Evolutionary conservation across 345 rosid genomes (phyloP).

Genomic region (Eucalyptus paniculata): DNA sequence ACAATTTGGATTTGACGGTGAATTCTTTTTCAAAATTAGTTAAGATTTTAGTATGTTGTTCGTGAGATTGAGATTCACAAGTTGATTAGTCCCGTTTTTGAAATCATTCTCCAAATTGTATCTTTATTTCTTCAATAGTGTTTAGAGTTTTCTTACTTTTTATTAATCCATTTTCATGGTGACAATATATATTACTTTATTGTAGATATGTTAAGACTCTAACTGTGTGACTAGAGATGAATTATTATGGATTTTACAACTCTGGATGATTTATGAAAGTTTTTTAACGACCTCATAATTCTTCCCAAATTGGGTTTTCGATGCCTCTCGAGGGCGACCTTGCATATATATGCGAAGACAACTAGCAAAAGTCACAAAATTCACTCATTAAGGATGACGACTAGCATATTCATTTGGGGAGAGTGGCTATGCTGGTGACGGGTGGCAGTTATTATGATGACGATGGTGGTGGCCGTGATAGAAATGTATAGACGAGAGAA

Average conservation of each 20-base stretch:
- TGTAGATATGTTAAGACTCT: neutral
- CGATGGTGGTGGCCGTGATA: neutral
- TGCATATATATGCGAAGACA: no score
- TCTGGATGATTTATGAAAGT: neutral
- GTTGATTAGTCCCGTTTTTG: neutral
- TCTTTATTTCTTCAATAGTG: neutral
- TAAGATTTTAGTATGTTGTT: neutral
- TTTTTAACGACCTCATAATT: neutral
- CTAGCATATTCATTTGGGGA: neutral
- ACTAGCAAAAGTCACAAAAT: neutral
- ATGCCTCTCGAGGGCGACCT: no score
- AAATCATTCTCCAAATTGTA: neutral
- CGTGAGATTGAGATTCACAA: fast-evolving
- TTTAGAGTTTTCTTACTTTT: no score
- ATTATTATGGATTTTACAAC: neutral
- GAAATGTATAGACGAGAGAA: neutral
- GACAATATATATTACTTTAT: neutral
- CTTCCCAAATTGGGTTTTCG: neutral
- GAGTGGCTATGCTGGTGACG: neutral
- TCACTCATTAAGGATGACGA: neutral
- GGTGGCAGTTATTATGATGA: neutral
- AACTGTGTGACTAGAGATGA: neutral
- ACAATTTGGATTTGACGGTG: neutral
- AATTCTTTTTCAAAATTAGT: no score
- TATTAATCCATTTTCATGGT: no score